Evolutionary conservation across 441 rosid species (phyloP), one percentile per base, ranked within the genome.

Genomic region (Gossypium gossypioides): DNA sequence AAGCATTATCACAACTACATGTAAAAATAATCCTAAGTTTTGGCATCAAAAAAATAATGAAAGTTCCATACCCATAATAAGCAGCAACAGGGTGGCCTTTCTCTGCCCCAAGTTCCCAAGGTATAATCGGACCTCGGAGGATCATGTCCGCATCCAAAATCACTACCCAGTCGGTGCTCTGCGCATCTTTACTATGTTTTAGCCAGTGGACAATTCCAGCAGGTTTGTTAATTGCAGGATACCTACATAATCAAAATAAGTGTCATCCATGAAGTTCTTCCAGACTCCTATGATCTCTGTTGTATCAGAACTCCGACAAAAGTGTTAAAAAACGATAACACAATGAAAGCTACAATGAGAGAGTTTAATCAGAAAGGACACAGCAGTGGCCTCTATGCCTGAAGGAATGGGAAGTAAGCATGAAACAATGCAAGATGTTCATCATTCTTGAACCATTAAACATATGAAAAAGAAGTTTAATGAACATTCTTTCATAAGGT

Each of bases 71-170:
- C 98, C 98, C 98, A 75, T 95, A 95, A 76, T 79, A 87, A 6
- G 99, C 99, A 22, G 99, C 85, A 72, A 95, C 87, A 25, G 99
- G 97, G 71, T 82, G 82, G 72, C 97, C 99, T 79, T 75, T 86
- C 81, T 92, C 90, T 0, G 93, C 97, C 72, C 98, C 99, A 65
- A 95, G 96, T 73, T 95, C 89, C 98, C 97, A 91, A 40, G 98
- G 98, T 79, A 95, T 82, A 65, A 95, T 87, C 12, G 98, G 98
- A 73, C 98, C 97, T 80, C 99, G 74, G 69, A 92, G 79, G 80
- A 95, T 89, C 99, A 88, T 88, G 81, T 95, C 99, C 27, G 99
- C 99, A 83, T 95, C 99, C 50, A 95, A 82, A 86, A 95, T 95
- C 61, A 95, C 97, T 54, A 95, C 96, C 98, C 99, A 95, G 73